Evolutionary conservation across 2,329 filamentous ascomycete species (phyloP), one percentile per base, ranked within the genome.

Genomic region (Neurospora sp.): DNA sequence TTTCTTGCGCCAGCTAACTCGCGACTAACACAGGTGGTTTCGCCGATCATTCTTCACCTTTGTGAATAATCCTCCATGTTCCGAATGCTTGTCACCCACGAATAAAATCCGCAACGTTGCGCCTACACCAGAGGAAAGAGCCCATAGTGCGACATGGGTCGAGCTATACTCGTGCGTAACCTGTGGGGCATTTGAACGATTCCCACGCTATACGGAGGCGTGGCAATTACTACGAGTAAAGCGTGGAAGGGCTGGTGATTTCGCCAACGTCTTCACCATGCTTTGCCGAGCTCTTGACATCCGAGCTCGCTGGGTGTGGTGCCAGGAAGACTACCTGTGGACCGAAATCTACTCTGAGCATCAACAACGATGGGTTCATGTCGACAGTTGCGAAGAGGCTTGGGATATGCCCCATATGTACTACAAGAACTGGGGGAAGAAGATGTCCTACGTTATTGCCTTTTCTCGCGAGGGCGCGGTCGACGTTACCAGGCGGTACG

Each of bases 251-350:
- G 91, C 91, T 72, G 96, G 96, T 72, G 96, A 99, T 82, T 98
- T 96, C 93, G 93, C 93, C 74, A 98, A 97, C 82, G 97, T 94
- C 85, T 99, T 99, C 82, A 95, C 91, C 82, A 98, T 98, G 96
- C 86, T 99, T 68, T 98, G 95, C 83, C 89, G 95, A 71, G 96
- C 96, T 4, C 89, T 98, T 15, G 95, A 95, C 67, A 92, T 91
- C 71, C 88, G 95, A 72, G 93, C 97, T 33, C 89, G 96, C 77
- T 99, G 96, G 96, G 91, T 99, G 11, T 99, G 96, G 96, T 98
- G 98, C 75, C 91, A 91, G 38, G 96, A 98, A 80, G 96, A 98
- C 79, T 92, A 97, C 77, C 92, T 97, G 36, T 99, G 96, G 96
- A 97, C 94, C 0, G 96, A 98, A 77, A 91, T 98, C 15, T 99